phyloP scores from a whole-genome alignment of 306 rosid species.

The Trifolium dubium region DNA sequence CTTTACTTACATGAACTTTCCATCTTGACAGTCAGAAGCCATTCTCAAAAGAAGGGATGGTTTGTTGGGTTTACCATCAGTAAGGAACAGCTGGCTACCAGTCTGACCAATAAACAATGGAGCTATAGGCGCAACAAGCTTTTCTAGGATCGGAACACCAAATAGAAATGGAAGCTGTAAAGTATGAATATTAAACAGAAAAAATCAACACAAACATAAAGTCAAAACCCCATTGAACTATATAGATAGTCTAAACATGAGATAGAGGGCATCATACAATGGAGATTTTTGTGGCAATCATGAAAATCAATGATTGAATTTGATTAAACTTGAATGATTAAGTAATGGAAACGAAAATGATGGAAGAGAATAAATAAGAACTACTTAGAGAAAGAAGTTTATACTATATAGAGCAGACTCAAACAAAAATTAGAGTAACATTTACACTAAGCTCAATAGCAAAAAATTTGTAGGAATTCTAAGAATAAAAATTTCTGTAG shows the following conservation, averaged over 20 bases:
- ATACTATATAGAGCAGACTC: background rate
- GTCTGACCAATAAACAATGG: constrained; percentile 80
- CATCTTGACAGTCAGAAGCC: constrained; percentile 88
- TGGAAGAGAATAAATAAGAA: background rate
- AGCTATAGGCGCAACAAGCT: constrained; percentile 82
- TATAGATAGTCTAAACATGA: background rate
- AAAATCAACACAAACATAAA: background rate
- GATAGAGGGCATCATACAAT: background rate
- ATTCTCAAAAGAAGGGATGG: constrained; percentile 92
- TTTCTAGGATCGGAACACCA: constrained; percentile 84
- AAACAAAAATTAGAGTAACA: background rate
- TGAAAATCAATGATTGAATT: constrained; percentile 14
- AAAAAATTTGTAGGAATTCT: constrained; percentile 1
- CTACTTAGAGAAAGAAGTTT: background rate
- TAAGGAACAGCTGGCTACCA: constrained; percentile 93
- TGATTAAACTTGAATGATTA: background rate
- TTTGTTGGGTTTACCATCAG: constrained; percentile 79
- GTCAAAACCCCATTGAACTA: constrained; percentile 24
- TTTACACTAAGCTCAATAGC: background rate
- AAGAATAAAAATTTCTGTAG: background rate
- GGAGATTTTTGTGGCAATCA: constrained; percentile 15
- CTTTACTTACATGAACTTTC: constrained; percentile 77
- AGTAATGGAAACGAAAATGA: background rate
- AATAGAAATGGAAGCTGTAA: constrained; percentile 88
- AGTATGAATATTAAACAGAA: constrained; percentile 25